These are phyloP conservation scores for Boechera retrofracta DNA, from an alignment of 345 rosid species.

Conservation along the genomic window DNA sequence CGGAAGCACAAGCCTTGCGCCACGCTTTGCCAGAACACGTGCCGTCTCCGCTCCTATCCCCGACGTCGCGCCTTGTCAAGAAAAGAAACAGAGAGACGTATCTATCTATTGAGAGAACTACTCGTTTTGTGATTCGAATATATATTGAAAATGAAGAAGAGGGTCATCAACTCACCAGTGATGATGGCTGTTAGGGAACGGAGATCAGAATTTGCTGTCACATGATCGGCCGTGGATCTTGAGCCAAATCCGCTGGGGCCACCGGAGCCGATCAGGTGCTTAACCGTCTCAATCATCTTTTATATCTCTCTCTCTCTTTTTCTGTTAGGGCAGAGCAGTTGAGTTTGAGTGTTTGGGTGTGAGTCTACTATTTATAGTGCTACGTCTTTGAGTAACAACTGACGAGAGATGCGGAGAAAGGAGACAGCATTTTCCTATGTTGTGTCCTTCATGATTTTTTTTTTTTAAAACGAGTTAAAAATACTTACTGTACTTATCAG, in stretches of 20 bases:
- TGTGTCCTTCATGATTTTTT: not conserved
- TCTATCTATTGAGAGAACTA: too few relatives aligned
- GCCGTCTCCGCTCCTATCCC: slow-evolving; percentile 99
- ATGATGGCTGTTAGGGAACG: slow-evolving; percentile 41
- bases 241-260: slow-evolving; percentile 88
- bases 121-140: not conserved
- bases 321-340: slow-evolving; percentile 36
- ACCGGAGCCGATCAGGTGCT: slow-evolving; percentile 77
- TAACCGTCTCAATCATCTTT: slow-evolving; percentile 76
- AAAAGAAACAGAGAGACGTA: not conserved
- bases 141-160: not conserved
- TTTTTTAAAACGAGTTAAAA: not conserved
- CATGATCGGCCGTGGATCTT: slow-evolving; percentile 85
- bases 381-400: slow-evolving; percentile 37
- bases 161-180: slow-evolving; percentile 25
- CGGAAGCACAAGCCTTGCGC: slow-evolving; percentile 83
- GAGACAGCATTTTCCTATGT: slow-evolving; percentile 36
- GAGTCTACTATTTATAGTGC: slow-evolving; percentile 44
- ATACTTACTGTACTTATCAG: not conserved
- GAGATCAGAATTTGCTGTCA: slow-evolving; percentile 49
- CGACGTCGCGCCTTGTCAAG: slow-evolving; percentile 63
- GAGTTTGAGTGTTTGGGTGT: slow-evolving; percentile 15
- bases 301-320: slow-evolving; percentile 18
- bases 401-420: slow-evolving; percentile 2
- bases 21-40: slow-evolving; percentile 74